Percentiles rank a stretch among this genome's conserved stretches.
These are phyloP conservation scores for Botrytis fabae DNA, from an alignment of 2,329 filamentous ascomycete species.

Conservation along the genomic window DNA sequence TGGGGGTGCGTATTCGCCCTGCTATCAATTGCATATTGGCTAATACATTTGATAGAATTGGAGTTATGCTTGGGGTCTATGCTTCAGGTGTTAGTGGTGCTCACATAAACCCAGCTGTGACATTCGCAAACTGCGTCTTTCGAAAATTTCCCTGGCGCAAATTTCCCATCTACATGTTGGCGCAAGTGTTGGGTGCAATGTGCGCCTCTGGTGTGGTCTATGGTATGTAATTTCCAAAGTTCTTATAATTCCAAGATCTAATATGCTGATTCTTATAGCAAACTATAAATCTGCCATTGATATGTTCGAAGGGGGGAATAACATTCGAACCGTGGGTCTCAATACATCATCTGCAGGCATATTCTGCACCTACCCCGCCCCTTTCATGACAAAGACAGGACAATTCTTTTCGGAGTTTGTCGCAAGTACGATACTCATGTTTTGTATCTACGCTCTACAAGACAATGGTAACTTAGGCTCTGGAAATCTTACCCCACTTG, in stretches of 20 bases:
- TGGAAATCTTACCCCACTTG: conserved; percentile 58
- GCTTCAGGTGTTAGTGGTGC: conserved; percentile 63
- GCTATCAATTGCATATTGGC: background rate
- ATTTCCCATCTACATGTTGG: conserved; percentile 64
- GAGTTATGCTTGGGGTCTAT: conserved; percentile 72
- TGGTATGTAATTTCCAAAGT: conserved; percentile 21
- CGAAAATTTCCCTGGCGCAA: conserved; percentile 69
- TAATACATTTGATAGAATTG: conserved; percentile 48
- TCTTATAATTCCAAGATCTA: background rate
- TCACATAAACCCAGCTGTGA: conserved; percentile 71
- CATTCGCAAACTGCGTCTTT: conserved; percentile 60
- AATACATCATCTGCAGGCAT: conserved; percentile 59
- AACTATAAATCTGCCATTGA: conserved; percentile 68
- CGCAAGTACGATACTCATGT: conserved; percentile 67
- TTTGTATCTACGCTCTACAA: conserved; percentile 69
- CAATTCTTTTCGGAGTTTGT: conserved; percentile 75
- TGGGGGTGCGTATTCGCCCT: conserved; percentile 33
- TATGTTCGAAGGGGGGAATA: conserved; percentile 60
- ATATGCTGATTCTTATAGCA: conserved; percentile 37
- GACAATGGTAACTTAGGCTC: conserved; percentile 55
- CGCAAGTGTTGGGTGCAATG: conserved; percentile 69
- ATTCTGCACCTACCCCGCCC: conserved; percentile 69
- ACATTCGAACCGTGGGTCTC: conserved; percentile 60
- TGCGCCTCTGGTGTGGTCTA: conserved; percentile 53
- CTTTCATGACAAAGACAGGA: conserved; percentile 64